phyloP scores from a whole-genome alignment of 441 rosid genomes.

The Pelargonium citronellum region DNA sequence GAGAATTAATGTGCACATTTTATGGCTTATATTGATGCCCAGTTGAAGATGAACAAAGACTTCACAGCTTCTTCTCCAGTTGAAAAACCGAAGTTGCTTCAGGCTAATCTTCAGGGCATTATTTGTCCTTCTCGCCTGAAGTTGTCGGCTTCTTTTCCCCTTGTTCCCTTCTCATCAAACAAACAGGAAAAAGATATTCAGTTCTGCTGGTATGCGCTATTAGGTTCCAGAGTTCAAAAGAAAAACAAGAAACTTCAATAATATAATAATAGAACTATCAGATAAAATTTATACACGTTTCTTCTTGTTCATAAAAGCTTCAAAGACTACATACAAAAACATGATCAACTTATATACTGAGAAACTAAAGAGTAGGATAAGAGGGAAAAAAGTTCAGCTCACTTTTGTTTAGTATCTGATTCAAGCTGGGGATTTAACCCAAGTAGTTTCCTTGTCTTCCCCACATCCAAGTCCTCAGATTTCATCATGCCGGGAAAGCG shows the following conservation, averaged over 20 bases:
- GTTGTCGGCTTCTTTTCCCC: not conserved
- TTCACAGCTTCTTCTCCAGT: too few relatives aligned
- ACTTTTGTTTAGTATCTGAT: not conserved
- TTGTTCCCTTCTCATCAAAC: not conserved
- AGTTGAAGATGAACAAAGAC: too few relatives aligned
- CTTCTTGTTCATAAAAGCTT: too few relatives aligned
- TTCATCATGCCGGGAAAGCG: constrained; percentile 70
- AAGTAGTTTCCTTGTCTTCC: constrained; percentile 61
- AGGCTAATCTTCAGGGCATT: too few relatives aligned
- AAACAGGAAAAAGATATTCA: not conserved
- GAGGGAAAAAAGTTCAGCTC: not conserved
- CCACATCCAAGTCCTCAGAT: constrained; percentile 68
- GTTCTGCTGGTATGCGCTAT: not conserved
- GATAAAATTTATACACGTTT: too few relatives aligned
- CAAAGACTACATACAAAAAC: too few relatives aligned
- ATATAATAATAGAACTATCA: too few relatives aligned
- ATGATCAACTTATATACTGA: too few relatives aligned
- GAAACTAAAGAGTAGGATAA: not conserved
- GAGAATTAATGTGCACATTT: too few relatives aligned
- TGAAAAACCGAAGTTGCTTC: too few relatives aligned
- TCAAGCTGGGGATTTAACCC: constrained; percentile 34
- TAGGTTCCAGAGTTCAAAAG: not conserved
- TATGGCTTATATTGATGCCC: too few relatives aligned
- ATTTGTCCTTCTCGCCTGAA: not conserved
- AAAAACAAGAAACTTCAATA: too few relatives aligned